Conservation (phyloP, 768 basidiomycete species). For the Epithele typhae region DNA sequence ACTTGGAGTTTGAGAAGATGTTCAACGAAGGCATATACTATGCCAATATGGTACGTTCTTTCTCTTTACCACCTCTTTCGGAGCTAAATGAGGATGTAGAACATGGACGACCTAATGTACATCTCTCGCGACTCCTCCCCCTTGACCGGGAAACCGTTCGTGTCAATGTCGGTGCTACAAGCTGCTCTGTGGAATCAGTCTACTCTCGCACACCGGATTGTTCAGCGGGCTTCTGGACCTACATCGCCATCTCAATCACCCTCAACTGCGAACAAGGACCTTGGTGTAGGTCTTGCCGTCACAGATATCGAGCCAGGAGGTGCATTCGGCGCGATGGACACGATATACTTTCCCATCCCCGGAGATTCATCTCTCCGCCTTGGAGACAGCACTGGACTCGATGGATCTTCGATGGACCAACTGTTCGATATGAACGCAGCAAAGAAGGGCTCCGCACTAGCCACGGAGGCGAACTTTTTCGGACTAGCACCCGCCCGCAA, state of each 20-base stretch:
- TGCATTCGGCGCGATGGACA: slow-evolving; percentile 14
- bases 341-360: slow-evolving; percentile 58
- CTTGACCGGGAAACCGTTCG: slow-evolving; percentile 62
- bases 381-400: slow-evolving; percentile 59
- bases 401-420: slow-evolving; percentile 64
- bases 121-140: slow-evolving; percentile 77
- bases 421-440: slow-evolving; percentile 40
- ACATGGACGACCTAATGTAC: slow-evolving; percentile 71
- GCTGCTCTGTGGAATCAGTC: slow-evolving; percentile 79
- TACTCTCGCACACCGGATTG: slow-evolving; percentile 57
- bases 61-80: too few relatives aligned
- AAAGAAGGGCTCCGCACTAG: slow-evolving; percentile 18
- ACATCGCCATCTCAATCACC: slow-evolving; percentile 32
- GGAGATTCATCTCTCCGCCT: slow-evolving; percentile 68
- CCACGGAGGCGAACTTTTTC: slow-evolving; percentile 56
- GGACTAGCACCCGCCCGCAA: slow-evolving; percentile 49
- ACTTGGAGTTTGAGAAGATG: slow-evolving; percentile 62
- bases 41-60: slow-evolving; percentile 74
- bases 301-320: slow-evolving; percentile 42
- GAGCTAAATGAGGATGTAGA: too few relatives aligned
- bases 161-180: slow-evolving; percentile 63
- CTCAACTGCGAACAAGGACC: slow-evolving; percentile 47
- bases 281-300: slow-evolving; percentile 57
- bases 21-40: slow-evolving; percentile 83
- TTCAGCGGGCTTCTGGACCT: slow-evolving; percentile 31